Conservation (phyloP, 2,329 filamentous ascomycete genomes). For the Bipolaris sorokiniana region DNA sequence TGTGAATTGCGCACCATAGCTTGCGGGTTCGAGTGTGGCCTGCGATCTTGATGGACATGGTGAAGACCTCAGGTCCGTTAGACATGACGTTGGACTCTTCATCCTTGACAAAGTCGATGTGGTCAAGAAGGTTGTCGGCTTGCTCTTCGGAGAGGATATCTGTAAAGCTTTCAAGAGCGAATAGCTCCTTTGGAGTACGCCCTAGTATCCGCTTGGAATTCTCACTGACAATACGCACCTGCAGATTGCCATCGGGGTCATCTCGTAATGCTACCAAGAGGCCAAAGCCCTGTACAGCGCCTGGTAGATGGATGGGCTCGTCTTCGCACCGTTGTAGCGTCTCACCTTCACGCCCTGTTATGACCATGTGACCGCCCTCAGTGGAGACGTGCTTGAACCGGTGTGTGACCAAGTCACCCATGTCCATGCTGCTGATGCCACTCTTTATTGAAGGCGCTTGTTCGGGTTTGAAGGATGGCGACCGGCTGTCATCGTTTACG, state of each 20-base stretch:
- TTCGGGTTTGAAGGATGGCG: slow-evolving; percentile 31
- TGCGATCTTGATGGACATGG: slow-evolving; percentile 70
- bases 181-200: slow-evolving; percentile 77
- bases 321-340: slow-evolving; percentile 83
- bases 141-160: slow-evolving; percentile 85
- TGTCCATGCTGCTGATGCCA: slow-evolving; percentile 48
- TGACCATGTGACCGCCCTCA: slow-evolving; percentile 78
- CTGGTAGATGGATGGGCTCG: slow-evolving; percentile 87
- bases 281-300: slow-evolving; percentile 81
- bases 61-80: slow-evolving; percentile 87
- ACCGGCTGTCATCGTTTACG: slow-evolving; percentile 25
- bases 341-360: slow-evolving; percentile 76
- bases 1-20: slow-evolving; percentile 87
- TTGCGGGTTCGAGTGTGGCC: slow-evolving; percentile 63
- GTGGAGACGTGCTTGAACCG: slow-evolving; percentile 81
- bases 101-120: slow-evolving; percentile 85
- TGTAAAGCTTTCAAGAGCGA: slow-evolving; percentile 75
- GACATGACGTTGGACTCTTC: slow-evolving; percentile 75
- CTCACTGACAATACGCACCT: slow-evolving; percentile 78
- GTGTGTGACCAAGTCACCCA: slow-evolving; percentile 65
- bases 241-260: slow-evolving; percentile 67
- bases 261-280: slow-evolving; percentile 76
- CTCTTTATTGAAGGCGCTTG: slow-evolving; percentile 43
- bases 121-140: slow-evolving; percentile 80
- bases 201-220: slow-evolving; percentile 79